Evolutionary conservation across 805 yeast species (phyloP).

Genomic region (Yamadazyma akitaensis): DNA sequence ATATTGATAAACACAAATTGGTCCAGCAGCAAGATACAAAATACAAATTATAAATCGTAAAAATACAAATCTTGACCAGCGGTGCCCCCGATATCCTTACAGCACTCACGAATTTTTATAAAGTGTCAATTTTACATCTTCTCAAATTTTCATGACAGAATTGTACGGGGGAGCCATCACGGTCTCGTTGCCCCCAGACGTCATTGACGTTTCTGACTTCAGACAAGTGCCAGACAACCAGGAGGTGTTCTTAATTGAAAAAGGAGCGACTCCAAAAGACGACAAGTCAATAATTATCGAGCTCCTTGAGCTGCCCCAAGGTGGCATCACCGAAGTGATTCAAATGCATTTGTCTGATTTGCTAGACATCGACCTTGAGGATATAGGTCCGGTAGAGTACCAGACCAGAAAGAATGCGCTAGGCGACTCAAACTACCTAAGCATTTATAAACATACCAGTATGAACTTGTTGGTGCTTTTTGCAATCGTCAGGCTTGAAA

Average conservation of each 20-base stretch:
- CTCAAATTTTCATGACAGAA: background rate
- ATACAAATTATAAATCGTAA: too few species aligned
- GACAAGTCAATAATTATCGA: constrained; percentile 65
- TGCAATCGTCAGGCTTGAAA: constrained; percentile 1
- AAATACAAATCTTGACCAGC: too few species aligned
- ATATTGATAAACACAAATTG: too few species aligned
- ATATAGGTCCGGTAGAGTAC: background rate
- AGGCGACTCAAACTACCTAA: constrained; percentile 1
- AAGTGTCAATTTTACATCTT: background rate
- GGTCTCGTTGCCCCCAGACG: constrained; percentile 51
- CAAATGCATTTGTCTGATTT: constrained; percentile 56
- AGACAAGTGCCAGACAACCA: constrained; percentile 92
- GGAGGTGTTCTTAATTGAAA: constrained; percentile 71
- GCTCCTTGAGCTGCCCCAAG: constrained; percentile 46
- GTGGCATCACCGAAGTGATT: constrained; percentile 40
- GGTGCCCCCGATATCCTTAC: too few species aligned
- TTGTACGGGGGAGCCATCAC: constrained; percentile 84
- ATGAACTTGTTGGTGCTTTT: background rate
- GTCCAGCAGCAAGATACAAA: too few species aligned
- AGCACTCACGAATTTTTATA: too few species aligned
- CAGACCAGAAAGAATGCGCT: background rate
- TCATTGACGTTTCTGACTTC: constrained; percentile 69
- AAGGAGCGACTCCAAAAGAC: constrained; percentile 20
- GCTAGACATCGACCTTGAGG: constrained; percentile 20
- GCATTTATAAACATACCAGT: background rate